Conservation (phyloP, 768 basidiomycete genomes). For the Trametes sanguinea region DNA sequence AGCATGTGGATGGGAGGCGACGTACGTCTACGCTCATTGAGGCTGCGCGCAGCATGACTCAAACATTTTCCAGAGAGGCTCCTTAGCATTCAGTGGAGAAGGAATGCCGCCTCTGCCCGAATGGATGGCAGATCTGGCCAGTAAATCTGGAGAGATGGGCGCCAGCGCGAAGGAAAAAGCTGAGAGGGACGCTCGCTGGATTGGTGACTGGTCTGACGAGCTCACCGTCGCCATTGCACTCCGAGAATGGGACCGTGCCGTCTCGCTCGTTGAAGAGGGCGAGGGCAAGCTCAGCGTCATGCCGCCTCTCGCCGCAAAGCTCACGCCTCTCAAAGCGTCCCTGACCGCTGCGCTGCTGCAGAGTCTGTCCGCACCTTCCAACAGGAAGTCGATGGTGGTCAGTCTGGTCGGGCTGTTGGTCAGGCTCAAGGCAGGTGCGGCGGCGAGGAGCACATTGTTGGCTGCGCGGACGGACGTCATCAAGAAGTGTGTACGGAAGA, state of each 20-base stretch:
- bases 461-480: constrained; percentile 76
- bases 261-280: constrained; percentile 81
- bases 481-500: constrained; percentile 76
- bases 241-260: constrained; percentile 86
- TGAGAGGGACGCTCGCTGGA: constrained; percentile 83
- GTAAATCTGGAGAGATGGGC: constrained; percentile 54
- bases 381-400: constrained; percentile 76
- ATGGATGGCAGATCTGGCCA: constrained; percentile 73
- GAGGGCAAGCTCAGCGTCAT: constrained; percentile 59
- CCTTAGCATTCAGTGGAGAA: constrained; percentile 33
- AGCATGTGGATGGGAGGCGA: constrained; percentile 59
- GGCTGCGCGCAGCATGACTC: not conserved
- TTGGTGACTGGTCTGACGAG: constrained; percentile 89
- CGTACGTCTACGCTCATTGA: constrained; percentile 33
- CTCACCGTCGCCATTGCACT: constrained; percentile 89
- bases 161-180: constrained; percentile 67
- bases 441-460: constrained; percentile 83
- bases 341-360: constrained; percentile 71
- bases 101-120: constrained; percentile 66
- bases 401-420: constrained; percentile 70
- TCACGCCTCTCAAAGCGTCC: constrained; percentile 65
- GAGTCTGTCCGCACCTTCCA: constrained; percentile 71
- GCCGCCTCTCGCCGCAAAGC: constrained; percentile 56
- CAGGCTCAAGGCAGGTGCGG: constrained; percentile 72
- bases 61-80: constrained; percentile 33